Evolutionary conservation across 306 rosid species (phyloP).

Genomic region (Senna tora): DNA sequence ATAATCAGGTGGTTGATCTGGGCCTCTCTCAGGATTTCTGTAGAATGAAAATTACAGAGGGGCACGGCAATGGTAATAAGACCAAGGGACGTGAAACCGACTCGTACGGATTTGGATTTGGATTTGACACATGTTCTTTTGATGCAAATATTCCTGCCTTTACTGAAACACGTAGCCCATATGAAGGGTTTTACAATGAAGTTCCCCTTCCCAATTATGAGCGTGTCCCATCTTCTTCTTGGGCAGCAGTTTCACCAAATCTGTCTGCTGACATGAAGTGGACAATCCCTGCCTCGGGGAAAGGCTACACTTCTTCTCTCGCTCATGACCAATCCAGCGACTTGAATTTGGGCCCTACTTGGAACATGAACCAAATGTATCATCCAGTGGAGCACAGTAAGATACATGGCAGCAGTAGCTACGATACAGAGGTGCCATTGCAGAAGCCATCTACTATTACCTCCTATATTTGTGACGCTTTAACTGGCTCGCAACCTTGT

Average conservation of each 20-base stretch:
- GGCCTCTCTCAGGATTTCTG: constrained; percentile 40
- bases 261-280: constrained; percentile 25
- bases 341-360: constrained; percentile 34
- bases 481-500: constrained; percentile 29
- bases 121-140: constrained; percentile 12
- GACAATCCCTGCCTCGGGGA: constrained; percentile 13
- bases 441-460: constrained; percentile 31
- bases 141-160: constrained; percentile 37
- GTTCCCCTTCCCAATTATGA: constrained; percentile 8
- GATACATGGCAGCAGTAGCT: constrained; percentile 30
- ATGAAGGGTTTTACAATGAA: constrained; percentile 30
- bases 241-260: constrained; percentile 38
- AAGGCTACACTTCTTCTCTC: constrained; percentile 28
- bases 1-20: constrained; percentile 39
- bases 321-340: constrained; percentile 35
- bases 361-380: constrained; percentile 34
- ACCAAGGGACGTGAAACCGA: constrained; percentile 32
- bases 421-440: constrained; percentile 28
- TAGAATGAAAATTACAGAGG: constrained; percentile 46
- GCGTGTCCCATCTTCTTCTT: constrained; percentile 24
- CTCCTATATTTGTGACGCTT: constrained; percentile 36
- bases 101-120: constrained; percentile 20
- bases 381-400: constrained; percentile 33
- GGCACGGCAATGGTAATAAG: constrained; percentile 32
- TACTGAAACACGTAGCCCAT: constrained; percentile 33